phyloP scores from a whole-genome alignment of 306 rosid species.

The Lagenaria siceraria region DNA sequence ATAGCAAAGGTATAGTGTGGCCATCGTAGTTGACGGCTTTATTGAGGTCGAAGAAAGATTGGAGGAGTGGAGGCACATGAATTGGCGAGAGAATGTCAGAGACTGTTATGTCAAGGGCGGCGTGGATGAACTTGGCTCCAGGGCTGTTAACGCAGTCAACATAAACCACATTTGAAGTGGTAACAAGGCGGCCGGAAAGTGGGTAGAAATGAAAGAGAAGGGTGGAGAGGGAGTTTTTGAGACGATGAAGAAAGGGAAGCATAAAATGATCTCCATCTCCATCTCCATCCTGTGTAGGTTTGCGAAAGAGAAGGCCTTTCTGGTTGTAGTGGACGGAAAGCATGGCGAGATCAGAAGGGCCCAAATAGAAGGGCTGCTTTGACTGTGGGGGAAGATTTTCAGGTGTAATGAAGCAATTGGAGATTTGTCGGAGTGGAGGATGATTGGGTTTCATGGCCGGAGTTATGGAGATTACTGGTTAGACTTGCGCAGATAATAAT shows the following conservation, averaged over 20 bases:
- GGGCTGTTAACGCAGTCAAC: constrained; percentile 29
- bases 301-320: constrained; percentile 54
- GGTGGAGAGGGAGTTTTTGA: constrained; percentile 42
- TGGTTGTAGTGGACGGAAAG: constrained; percentile 39
- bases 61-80: constrained; percentile 36
- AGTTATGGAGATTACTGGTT: no score
- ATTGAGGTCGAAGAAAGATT: constrained; percentile 44
- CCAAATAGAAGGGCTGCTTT: constrained; percentile 16
- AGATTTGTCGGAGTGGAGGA: constrained; percentile 4
- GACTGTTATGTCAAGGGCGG: constrained; percentile 25
- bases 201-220: constrained; percentile 55
- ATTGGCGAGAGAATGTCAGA: constrained; percentile 39
- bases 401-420: constrained; percentile 25
- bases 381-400: constrained; percentile 3
- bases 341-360: constrained; percentile 29
- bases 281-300: no score
- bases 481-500: no score
- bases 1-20: constrained; percentile 33
- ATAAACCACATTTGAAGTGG: constrained; percentile 17
- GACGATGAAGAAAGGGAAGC: constrained; percentile 11
- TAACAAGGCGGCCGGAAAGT: constrained; percentile 35
- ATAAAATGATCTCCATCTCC: constrained; percentile 9
- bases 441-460: neutral
- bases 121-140: constrained; percentile 36
- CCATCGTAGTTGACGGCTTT: constrained; percentile 44